Conservation (phyloP, 2,329 filamentous ascomycete species). For the Pseudogymnoascus sp. region DNA sequence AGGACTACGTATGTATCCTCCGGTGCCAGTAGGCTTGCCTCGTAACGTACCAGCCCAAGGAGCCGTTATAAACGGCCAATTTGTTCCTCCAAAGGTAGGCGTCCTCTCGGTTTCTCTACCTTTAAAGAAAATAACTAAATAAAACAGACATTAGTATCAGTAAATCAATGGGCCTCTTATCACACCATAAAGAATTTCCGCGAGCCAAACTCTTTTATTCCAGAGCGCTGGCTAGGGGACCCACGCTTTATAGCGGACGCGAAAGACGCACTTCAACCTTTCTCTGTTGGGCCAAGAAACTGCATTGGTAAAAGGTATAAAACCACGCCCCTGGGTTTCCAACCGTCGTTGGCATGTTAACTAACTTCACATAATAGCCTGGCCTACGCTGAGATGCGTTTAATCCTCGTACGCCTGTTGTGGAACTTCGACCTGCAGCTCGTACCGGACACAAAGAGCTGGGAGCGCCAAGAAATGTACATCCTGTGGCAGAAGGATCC, state of each 20-base stretch:
- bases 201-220: slow-evolving; percentile 25
- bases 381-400: slow-evolving; percentile 15
- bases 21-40: slow-evolving; percentile 13
- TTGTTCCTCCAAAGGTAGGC: slow-evolving; percentile 8
- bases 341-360: neutral
- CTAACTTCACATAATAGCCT: slow-evolving; percentile 9
- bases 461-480: neutral
- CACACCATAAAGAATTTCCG: neutral
- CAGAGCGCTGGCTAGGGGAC: slow-evolving; percentile 31
- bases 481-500: slow-evolving; percentile 10
- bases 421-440: slow-evolving; percentile 21
- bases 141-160: slow-evolving; percentile 11
- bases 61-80: slow-evolving; percentile 15
- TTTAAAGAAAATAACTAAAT: slow-evolving; percentile 8
- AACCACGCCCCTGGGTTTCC: too few relatives aligned
- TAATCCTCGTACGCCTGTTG: slow-evolving; percentile 17
- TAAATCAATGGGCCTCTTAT: neutral
- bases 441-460: neutral
- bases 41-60: slow-evolving; percentile 16
- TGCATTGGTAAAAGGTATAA: slow-evolving; percentile 14
- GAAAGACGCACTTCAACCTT: slow-evolving; percentile 14
- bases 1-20: slow-evolving; percentile 27
- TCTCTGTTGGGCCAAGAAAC: slow-evolving; percentile 14
- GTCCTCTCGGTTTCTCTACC: neutral
- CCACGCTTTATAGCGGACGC: slow-evolving; percentile 22